Evolutionary conservation across 495 filamentous ascomycete genomes (phyloP), one percentile per base, ranked within the genome.

Genomic region (Penicillium turbatum): DNA sequence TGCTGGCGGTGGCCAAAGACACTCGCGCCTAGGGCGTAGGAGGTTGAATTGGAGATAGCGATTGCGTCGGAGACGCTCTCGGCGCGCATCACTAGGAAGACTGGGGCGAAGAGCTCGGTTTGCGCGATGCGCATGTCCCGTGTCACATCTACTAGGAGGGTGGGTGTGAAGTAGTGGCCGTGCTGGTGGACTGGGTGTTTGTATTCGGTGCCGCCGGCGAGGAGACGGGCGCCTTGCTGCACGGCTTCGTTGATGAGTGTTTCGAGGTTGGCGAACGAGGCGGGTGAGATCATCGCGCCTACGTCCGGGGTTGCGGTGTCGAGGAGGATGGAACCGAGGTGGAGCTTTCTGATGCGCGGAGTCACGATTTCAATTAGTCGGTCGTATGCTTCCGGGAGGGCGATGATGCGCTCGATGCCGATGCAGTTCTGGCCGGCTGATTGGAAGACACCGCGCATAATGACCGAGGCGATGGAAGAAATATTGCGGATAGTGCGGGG

Each of bases 381-480:
- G 41, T 84, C 69, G 76, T 97, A 97, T 38, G 84, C 76, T 16
- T 73, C 72, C 1, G 90, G 87, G 10, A 86, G 78, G 41, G 87
- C 88, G 62, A 99, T 83, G 67, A 97, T 85, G 36, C 93, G 87
- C 72, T 99, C 93, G 51, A 96, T 89, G 53, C 95, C 93, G 68
- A 97, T 90, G 71, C 93, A 99, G 72, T 99, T 99, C 65, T 99
- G 93, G 1, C 93, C 93, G n/a, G 92, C 84, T 50, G 91, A 89
- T 69, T 97, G 92, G 76, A 97, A 99, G 30, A 87, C 86, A 37
- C 92, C 93, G 46, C 95, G 85, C 74, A 97, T 82, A 55, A 97
- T 80, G 54, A 91, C 86, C 27, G 89, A 87, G 26, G 82, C 82
- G 44, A 97, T 82, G 34, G 82, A 76, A 0, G 80, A 63, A 12